Conservation (phyloP, 345 rosid genomes). For the Rhizophora mangle region DNA sequence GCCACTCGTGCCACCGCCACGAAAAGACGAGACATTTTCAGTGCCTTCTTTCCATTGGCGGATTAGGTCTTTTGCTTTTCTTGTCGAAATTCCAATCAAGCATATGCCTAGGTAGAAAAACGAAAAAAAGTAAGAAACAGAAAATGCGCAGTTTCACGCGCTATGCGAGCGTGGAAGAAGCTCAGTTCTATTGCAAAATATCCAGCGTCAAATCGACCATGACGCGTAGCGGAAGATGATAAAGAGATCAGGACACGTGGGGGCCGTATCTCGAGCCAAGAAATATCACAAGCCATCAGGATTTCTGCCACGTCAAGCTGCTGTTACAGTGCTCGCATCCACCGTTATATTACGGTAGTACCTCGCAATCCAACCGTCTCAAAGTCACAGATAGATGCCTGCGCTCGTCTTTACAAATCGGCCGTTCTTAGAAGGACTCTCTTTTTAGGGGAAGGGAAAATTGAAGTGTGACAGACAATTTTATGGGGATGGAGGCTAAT, state of each 20-base stretch:
- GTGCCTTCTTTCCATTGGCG: too few species aligned
- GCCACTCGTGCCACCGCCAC: too few species aligned
- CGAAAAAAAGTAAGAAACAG: too few species aligned
- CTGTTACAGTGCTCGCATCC: slow-evolving; percentile 14
- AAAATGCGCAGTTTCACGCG: background rate
- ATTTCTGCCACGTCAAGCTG: slow-evolving; percentile 33
- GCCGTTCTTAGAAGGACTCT: too few species aligned
- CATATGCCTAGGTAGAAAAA: too few species aligned
- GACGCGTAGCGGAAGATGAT: slow-evolving; percentile 38
- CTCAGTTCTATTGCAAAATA: slow-evolving; percentile 20
- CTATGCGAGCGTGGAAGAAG: slow-evolving; percentile 24
- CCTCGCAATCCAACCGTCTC: background rate
- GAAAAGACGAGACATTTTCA: too few species aligned
- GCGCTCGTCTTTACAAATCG: too few species aligned
- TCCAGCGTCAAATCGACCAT: slow-evolving; percentile 15
- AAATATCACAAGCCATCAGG: slow-evolving; percentile 33
- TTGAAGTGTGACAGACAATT: background rate
- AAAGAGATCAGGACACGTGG: slow-evolving; percentile 39
- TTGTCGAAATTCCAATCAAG: too few species aligned
- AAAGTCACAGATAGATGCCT: too few species aligned
- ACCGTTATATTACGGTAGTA: slow-evolving; percentile 9
- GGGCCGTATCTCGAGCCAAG: slow-evolving; percentile 30
- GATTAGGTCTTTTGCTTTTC: too few species aligned
- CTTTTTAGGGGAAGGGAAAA: background rate
- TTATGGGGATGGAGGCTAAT: slow-evolving; percentile 37